A percentile compares a stretch with the other conserved stretches of the same genome.
Conservation (phyloP, 768 basidiomycete genomes). For the Aureoboletus auriporus region DNA sequence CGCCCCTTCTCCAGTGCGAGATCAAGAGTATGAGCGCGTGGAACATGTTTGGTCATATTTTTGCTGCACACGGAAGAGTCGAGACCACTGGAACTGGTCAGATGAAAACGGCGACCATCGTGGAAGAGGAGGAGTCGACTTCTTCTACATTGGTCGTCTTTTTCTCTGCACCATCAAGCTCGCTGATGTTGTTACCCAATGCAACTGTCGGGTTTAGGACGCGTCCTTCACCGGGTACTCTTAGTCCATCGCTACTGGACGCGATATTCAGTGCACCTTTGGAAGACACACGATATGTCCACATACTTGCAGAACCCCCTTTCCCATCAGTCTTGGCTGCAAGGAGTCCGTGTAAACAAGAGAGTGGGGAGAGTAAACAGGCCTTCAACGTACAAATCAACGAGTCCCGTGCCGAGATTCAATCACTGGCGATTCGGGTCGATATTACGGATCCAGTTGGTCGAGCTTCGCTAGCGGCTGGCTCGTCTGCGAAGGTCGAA, state of each 20-base stretch:
- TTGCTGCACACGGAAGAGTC: constrained; percentile 19
- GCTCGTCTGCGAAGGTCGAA: constrained; percentile 17
- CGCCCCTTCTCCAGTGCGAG: constrained; percentile 24
- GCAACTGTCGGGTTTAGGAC: constrained; percentile 17
- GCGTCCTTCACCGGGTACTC: constrained; percentile 13
- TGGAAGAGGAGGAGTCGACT: constrained; percentile 17
- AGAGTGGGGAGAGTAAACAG: constrained; percentile 12
- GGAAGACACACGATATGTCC: constrained; percentile 16
- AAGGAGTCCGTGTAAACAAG: neutral
- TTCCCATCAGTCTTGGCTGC: constrained; percentile 2
- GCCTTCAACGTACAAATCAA: constrained; percentile 15
- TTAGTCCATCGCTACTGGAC: neutral
- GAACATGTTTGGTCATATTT: constrained; percentile 21
- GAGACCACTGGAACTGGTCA: constrained; percentile 13
- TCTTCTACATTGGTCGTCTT: constrained; percentile 21
- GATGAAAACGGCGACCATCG: constrained; percentile 16
- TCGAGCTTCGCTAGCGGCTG: constrained; percentile 13
- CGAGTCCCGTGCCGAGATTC: constrained; percentile 9
- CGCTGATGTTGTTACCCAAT: constrained; percentile 11
- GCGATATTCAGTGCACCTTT: constrained; percentile 21
- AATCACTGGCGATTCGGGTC: constrained; percentile 16
- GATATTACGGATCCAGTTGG: constrained; percentile 21
- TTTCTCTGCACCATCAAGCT: constrained; percentile 17
- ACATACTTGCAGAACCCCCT: constrained; percentile 24
- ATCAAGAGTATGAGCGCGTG: constrained; percentile 8